phyloP scores from a whole-genome alignment of 176 grass and related monocot genomes.

The Carex kokanica region DNA sequence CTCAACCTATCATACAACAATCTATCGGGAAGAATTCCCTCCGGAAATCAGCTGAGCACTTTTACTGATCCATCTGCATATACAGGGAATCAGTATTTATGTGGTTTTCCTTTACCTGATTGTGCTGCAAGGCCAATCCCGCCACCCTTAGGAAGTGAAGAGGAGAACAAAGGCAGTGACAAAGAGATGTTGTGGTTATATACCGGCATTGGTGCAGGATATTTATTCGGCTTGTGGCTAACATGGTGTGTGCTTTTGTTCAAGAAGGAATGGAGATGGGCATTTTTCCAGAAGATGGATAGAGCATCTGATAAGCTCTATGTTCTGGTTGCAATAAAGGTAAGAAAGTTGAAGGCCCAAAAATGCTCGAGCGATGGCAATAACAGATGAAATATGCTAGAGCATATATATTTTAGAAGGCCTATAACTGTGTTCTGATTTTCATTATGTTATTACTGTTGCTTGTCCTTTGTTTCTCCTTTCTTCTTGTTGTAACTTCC shows the following conservation, averaged over 20 bases:
- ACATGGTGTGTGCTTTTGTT: constrained; percentile 26
- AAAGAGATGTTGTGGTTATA: constrained; percentile 17
- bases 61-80: constrained; percentile 22
- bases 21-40: constrained; percentile 25
- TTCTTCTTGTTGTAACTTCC: neutral
- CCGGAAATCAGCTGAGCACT: constrained; percentile 23
- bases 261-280: constrained; percentile 24
- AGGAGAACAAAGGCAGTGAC: constrained; percentile 8
- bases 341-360: neutral
- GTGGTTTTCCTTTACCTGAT: constrained; percentile 29
- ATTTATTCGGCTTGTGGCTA: constrained; percentile 8
- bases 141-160: neutral
- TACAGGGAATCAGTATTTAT: constrained; percentile 22
- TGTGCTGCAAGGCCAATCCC: neutral
- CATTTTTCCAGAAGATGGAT: constrained; percentile 27
- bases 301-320: constrained; percentile 24
- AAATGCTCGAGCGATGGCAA: neutral
- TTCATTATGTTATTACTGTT: neutral
- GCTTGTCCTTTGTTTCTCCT: neutral
- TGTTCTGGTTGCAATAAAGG: constrained; percentile 16
- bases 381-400: neutral
- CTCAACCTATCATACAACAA: constrained; percentile 29
- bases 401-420: neutral
- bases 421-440: neutral
- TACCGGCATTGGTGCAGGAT: constrained; percentile 18